phyloP scores from a whole-genome alignment of 352 stramenopile species.

The Pythium brachiatum region DNA sequence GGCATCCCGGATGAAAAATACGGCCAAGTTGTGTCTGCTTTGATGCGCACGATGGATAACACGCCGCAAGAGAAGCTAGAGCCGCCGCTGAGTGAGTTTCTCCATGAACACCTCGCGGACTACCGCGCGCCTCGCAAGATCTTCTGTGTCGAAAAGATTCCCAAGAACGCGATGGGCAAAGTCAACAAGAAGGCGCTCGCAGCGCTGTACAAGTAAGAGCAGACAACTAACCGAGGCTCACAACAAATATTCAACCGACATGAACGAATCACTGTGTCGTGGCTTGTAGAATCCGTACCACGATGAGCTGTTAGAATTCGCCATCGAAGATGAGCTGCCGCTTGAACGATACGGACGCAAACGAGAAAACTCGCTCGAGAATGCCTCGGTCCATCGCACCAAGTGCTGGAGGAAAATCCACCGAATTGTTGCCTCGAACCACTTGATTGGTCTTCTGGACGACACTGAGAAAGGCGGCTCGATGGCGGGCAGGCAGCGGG shows the following conservation, averaged over 20 bases:
- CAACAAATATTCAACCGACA: not conserved
- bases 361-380: not conserved
- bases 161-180: conserved; percentile 94
- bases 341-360: not conserved
- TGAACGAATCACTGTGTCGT: not conserved
- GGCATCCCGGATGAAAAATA: conserved; percentile 80
- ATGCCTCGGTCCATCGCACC: not conserved
- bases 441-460: not conserved
- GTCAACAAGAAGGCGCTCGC: conserved; percentile 92
- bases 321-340: not conserved
- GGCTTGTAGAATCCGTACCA: no score
- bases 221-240: no score
- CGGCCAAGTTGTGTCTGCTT: conserved; percentile 76
- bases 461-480: not conserved
- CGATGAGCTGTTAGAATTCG: no score
- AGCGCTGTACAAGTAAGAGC: conserved; percentile 23
- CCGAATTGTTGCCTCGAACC: no score
- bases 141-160: conserved; percentile 79
- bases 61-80: conserved; percentile 11
- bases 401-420: not conserved
- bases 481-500: not conserved
- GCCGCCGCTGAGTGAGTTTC: conserved; percentile 49
- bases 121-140: conserved; percentile 82
- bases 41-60: conserved; percentile 36
- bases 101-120: conserved; percentile 60